Percentiles rank a stretch among this genome's conserved stretches.
Conservation (phyloP, 2,329 filamentous ascomycete species). For the Colletotrichum somersetense region DNA sequence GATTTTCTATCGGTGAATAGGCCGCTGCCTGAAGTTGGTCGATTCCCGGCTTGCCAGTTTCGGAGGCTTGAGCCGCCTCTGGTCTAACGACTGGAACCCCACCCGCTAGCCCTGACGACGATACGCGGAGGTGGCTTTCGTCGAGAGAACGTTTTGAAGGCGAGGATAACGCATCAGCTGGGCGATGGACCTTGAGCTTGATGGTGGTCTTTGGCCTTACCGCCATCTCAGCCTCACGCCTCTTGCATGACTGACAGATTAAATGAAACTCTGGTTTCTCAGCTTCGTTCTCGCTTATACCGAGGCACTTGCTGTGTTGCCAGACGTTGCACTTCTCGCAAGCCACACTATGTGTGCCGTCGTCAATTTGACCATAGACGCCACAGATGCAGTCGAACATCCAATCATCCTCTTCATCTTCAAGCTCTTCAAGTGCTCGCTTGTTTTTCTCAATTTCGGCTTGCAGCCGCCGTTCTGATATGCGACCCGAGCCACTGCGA, state of each 20-base stretch:
- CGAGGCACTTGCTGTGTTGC: slow-evolving; percentile 95
- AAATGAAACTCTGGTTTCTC: slow-evolving; percentile 91
- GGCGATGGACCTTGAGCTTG: slow-evolving; percentile 64
- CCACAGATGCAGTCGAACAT: slow-evolving; percentile 96
- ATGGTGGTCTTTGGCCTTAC: slow-evolving; percentile 65
- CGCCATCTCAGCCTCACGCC: slow-evolving; percentile 74
- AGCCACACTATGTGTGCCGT: slow-evolving; percentile 92
- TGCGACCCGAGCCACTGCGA: slow-evolving; percentile 70
- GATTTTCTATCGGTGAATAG: neutral
- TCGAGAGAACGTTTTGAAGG: neutral
- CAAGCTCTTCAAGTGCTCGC: slow-evolving; percentile 78
- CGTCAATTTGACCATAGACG: slow-evolving; percentile 90
- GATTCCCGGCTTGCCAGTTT: neutral
- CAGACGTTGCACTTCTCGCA: slow-evolving; percentile 96
- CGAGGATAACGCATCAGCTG: slow-evolving; percentile 8
- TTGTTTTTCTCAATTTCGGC: slow-evolving; percentile 85
- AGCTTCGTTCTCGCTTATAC: slow-evolving; percentile 81
- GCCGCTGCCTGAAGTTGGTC: neutral
- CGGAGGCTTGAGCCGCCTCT: neutral
- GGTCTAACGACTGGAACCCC: neutral
- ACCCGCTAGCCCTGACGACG: neutral
- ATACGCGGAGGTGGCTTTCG: neutral
- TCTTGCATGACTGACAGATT: slow-evolving; percentile 82
- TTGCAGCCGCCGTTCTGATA: slow-evolving; percentile 85
- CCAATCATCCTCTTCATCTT: slow-evolving; percentile 82